These are phyloP conservation scores for Saccharomycopsis sp. DNA, from an alignment of 805 yeast species.

Conservation along the genomic window DNA sequence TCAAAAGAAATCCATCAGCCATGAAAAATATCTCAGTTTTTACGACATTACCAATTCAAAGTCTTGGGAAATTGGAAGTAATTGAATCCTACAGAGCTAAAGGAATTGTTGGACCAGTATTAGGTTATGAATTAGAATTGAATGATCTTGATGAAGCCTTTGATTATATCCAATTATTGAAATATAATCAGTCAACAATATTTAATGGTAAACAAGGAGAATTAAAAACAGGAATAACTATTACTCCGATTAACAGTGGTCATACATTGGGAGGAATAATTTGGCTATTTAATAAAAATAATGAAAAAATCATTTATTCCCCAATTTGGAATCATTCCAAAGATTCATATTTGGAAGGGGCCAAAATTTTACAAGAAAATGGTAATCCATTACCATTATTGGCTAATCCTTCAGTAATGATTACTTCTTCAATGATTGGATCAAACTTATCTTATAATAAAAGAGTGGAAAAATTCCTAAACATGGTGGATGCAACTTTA, in stretches of 20 bases:
- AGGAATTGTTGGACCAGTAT: conserved; percentile 68
- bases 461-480: conserved; percentile 53
- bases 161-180: conserved; percentile 58
- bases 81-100: conserved; percentile 68
- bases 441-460: conserved; percentile 50
- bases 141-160: conserved; percentile 73
- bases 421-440: conserved; percentile 62
- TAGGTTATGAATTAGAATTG: conserved; percentile 46
- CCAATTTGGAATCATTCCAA: conserved; percentile 93
- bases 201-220: conserved; percentile 50
- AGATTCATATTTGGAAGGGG: conserved; percentile 73
- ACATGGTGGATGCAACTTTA: conserved; percentile 53
- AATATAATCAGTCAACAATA: conserved; percentile 67
- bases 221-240: conserved; percentile 21
- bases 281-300: conserved; percentile 66
- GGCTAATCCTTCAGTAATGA: conserved; percentile 67
- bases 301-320: conserved; percentile 78
- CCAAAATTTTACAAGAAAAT: conserved; percentile 42
- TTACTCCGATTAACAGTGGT: conserved; percentile 84
- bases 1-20: conserved; percentile 29
- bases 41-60: conserved; percentile 83
- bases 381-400: conserved; percentile 59
- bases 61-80: conserved; percentile 75
- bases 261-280: conserved; percentile 90
- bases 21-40: conserved; percentile 49